A percentile compares a stretch with the other conserved stretches of the same genome.
Evolutionary conservation across 805 yeast genomes (phyloP).

Genomic region (Cyberlindnera americana): DNA sequence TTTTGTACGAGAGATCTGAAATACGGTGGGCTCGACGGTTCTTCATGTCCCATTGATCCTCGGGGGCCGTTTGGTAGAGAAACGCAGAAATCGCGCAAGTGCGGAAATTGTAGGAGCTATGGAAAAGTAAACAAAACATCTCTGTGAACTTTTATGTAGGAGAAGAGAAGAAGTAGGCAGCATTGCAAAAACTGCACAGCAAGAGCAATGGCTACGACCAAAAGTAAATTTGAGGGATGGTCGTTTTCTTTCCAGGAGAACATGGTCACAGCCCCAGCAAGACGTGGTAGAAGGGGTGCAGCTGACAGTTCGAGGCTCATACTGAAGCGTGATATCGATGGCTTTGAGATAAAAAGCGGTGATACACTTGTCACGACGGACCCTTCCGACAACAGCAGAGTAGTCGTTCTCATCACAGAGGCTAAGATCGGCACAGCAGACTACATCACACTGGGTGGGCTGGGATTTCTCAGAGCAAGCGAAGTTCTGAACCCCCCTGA

Average conservation of each 20-base stretch:
- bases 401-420: conserved; percentile 48
- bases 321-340: conserved; percentile 43
- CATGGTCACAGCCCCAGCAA: conserved; percentile 3
- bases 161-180: too few relatives aligned
- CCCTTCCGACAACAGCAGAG: conserved; percentile 31
- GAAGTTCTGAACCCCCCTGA: conserved; percentile 36
- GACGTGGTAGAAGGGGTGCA: conserved; percentile 17
- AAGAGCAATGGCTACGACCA: conserved; percentile 24
- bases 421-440: conserved; percentile 47
- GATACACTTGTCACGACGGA: conserved; percentile 45
- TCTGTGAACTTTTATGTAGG: too few relatives aligned
- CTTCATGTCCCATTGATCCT: too few relatives aligned
- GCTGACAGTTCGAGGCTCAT: conserved; percentile 12
- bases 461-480: conserved; percentile 41
- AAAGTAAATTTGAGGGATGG: conserved; percentile 24
- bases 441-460: conserved; percentile 44
- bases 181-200: too few relatives aligned
- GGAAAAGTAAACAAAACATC: too few relatives aligned
- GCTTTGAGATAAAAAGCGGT: conserved; percentile 48
- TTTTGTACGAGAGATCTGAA: too few relatives aligned
- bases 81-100: too few relatives aligned
- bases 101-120: too few relatives aligned
- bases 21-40: too few relatives aligned
- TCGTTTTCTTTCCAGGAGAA: conserved; percentile 14
- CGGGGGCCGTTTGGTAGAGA: too few relatives aligned